Percentiles rank a stretch among this genome's conserved stretches.
These are phyloP conservation scores for Phytophthora fragariaefolia DNA, from an alignment of 352 stramenopile genomes.

Conservation along the genomic window DNA sequence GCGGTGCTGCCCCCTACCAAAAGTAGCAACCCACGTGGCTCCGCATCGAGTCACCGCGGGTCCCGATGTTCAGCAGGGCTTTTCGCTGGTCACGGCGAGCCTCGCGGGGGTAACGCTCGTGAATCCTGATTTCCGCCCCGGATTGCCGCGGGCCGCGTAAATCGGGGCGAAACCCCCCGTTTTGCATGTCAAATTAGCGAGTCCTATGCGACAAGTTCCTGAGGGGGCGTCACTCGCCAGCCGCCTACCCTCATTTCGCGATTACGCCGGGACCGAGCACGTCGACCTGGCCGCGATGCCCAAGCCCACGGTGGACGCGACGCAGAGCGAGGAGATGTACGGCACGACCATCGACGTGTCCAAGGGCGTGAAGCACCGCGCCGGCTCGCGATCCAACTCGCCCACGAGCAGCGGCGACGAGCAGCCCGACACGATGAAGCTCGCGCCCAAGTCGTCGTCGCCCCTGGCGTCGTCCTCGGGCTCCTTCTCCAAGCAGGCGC, in stretches of 20 bases:
- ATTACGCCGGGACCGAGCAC: constrained; percentile 25
- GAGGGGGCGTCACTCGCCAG: constrained; percentile 3
- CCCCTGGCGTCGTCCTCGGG: constrained; percentile 12
- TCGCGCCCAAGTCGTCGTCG: constrained; percentile 32
- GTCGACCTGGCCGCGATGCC: no score
- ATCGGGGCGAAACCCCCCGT: background rate
- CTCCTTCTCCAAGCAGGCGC: constrained; percentile 33
- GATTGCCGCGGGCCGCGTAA: constrained; percentile 5
- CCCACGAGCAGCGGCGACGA: constrained; percentile 48
- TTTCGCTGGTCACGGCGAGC: no score
- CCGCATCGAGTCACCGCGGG: no score
- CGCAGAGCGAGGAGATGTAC: constrained; percentile 26
- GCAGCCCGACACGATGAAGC: constrained; percentile 34
- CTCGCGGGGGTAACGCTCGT: background rate
- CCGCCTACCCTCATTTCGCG: constrained; percentile 31
- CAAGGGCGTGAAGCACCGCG: constrained; percentile 38
- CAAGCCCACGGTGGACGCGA: constrained; percentile 14
- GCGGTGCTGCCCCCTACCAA: no score
- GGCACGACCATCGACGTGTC: constrained; percentile 32
- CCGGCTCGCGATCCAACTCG: constrained; percentile 46
- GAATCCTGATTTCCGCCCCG: background rate
- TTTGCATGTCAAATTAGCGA: constrained; percentile 15
- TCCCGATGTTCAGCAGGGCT: no score
- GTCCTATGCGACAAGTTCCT: constrained; percentile 27
- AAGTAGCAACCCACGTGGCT: no score